Conservation (phyloP, 2,329 filamentous ascomycete genomes). For the Mollisiaceae sp. region DNA sequence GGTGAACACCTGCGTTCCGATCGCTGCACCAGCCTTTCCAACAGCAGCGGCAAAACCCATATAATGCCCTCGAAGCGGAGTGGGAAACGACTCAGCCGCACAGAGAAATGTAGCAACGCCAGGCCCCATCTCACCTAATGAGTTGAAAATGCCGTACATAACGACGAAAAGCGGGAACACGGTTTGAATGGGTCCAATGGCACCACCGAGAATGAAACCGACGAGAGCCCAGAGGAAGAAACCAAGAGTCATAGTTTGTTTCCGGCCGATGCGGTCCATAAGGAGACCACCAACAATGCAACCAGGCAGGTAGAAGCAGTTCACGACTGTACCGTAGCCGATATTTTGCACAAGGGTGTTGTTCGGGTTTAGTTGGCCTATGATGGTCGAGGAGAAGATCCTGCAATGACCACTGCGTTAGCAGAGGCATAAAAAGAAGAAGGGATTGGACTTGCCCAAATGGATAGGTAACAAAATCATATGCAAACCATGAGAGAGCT, state of each 20-base stretch:
- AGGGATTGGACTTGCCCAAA: slow-evolving; percentile 40
- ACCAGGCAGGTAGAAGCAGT: slow-evolving; percentile 56
- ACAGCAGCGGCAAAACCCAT: slow-evolving; percentile 53
- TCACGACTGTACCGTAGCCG: slow-evolving; percentile 49
- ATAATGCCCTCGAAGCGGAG: slow-evolving; percentile 54
- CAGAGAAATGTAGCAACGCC: slow-evolving; percentile 50
- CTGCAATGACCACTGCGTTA: slow-evolving; percentile 37
- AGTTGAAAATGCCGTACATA: slow-evolving; percentile 56
- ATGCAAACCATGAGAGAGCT: slow-evolving; percentile 34
- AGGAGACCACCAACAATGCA: slow-evolving; percentile 54
- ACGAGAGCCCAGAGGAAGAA: slow-evolving; percentile 52
- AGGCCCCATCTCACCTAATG: slow-evolving; percentile 56
- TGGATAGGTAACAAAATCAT: slow-evolving; percentile 60
- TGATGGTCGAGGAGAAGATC: slow-evolving; percentile 59
- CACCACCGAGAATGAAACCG: slow-evolving; percentile 56
- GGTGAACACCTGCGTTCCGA: slow-evolving; percentile 57
- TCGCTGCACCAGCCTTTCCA: slow-evolving; percentile 55
- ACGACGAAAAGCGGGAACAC: slow-evolving; percentile 57
- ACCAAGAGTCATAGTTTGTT: slow-evolving; percentile 56
- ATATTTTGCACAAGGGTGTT: slow-evolving; percentile 49
- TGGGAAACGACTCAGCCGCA: slow-evolving; percentile 55
- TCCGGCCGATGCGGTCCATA: slow-evolving; percentile 53
- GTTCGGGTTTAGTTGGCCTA: slow-evolving; percentile 48
- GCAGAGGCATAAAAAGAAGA: not conserved
- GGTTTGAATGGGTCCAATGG: slow-evolving; percentile 49